Conservation (phyloP, 2,329 filamentous ascomycete genomes). For the Macrophomina tecta region DNA sequence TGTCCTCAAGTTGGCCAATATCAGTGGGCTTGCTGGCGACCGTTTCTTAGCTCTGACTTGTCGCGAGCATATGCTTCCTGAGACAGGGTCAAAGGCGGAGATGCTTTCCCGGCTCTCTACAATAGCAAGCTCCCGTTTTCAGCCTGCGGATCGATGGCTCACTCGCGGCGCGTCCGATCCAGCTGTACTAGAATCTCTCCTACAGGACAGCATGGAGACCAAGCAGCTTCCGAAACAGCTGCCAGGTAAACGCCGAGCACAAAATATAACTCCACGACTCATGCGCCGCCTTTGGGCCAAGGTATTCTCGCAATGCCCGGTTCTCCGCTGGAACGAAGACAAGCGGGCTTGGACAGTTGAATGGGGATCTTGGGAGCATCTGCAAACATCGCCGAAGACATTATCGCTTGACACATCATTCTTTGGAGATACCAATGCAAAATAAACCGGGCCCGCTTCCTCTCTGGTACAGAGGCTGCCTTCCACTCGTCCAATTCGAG, state of each 20-base stretch:
- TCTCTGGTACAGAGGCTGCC: not conserved
- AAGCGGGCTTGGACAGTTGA: slow-evolving; percentile 40
- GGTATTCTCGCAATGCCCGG: slow-evolving; percentile 48
- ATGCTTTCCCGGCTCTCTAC: slow-evolving; percentile 6
- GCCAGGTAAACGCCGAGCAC: slow-evolving; percentile 33
- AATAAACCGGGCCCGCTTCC: not conserved
- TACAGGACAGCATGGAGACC: slow-evolving; percentile 14
- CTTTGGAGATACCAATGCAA: slow-evolving; percentile 6
- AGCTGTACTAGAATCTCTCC: not conserved
- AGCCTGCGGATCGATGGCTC: slow-evolving; percentile 10
- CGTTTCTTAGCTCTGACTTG: slow-evolving; percentile 23
- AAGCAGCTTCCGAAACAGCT: slow-evolving; percentile 6
- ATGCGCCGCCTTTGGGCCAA: slow-evolving; percentile 55
- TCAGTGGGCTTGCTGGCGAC: slow-evolving; percentile 9
- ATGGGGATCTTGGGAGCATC: slow-evolving; percentile 38
- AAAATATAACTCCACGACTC: slow-evolving; percentile 49
- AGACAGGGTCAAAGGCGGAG: slow-evolving; percentile 20
- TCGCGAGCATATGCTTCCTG: not conserved
- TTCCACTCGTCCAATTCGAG: not conserved
- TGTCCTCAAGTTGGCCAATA: slow-evolving; percentile 17
- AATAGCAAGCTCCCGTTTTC: not conserved
- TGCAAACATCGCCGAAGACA: not conserved
- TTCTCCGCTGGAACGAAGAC: slow-evolving; percentile 40
- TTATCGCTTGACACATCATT: not conserved
- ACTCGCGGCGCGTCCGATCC: not conserved